Base-by-base conservation (phyloP, 208 protist species). In the Acanthamoeba culbertsoni region DNA sequence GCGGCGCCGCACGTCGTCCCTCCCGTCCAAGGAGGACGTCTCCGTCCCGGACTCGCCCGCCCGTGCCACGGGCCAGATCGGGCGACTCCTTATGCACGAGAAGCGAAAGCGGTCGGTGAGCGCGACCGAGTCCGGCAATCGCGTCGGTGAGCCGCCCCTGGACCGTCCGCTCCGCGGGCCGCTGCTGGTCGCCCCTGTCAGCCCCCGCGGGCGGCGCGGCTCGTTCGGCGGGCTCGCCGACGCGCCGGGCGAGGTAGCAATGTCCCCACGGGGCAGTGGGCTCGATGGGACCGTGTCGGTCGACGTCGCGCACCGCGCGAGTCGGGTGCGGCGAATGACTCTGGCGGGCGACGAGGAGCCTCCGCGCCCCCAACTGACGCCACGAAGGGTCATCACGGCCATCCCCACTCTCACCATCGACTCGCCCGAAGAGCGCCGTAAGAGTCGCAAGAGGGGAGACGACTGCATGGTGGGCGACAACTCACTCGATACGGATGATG, bases 51-150 rank as follows among this genome's bases (percentile, higher is more conserved):
- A 37, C 16, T 16, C 31, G 23, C 14, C 18, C 1, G 65, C 20
- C 23, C 20, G 7, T 35, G 42, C 71, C 71, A 82, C 12, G n/a
- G 71, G 71, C 37, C 71, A 82, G 71, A 16, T 82, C n/a, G 71
- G 42, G 23, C 71, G 71, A 2, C 26, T 82, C 42, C 23, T 82
- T 16, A 43, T 46, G 71, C 7, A 16, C 71, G 71, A 82, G 20
- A 82, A 82, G 71, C 37, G 71, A 2, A 82, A 82, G n/a, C 37
- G 71, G 26, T 82, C 71, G 71, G 42, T 82, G n/a, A 82, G 71
- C 42, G 71, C 71, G n/a, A 82, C 26, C 26, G 71, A 43, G 1
- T 26, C 33, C 14, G 14, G 7, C 42, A 42, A 6, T 53, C 71
- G 26, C 43, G 23, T 3, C 43, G 71, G 42, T 46, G 1, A 10